Evolutionary conservation across 805 yeast species (phyloP).

Genomic region (Schizosaccharomyces lindneri): DNA sequence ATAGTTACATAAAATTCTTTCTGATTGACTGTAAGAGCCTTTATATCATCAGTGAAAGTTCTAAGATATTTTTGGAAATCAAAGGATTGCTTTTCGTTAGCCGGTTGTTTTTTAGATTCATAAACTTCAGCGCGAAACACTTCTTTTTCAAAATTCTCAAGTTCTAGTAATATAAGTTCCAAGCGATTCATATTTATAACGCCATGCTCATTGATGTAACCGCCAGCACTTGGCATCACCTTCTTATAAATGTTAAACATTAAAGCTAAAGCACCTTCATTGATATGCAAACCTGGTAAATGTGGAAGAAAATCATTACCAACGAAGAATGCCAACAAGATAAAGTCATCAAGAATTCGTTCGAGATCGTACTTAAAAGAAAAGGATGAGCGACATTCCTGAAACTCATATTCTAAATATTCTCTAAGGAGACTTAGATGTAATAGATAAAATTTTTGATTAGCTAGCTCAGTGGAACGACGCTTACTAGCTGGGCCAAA

Average conservation of each 20-base stretch:
- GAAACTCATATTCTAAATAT: slow-evolving; percentile 67
- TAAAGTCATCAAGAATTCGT: slow-evolving; percentile 72
- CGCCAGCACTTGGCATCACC: slow-evolving; percentile 46
- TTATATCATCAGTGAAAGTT: background rate
- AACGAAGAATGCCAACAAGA: slow-evolving; percentile 73
- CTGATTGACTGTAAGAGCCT: background rate
- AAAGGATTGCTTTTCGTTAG: background rate
- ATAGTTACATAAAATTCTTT: background rate
- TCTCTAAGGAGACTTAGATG: slow-evolving; percentile 78
- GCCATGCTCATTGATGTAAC: slow-evolving; percentile 68
- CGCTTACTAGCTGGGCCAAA: slow-evolving; percentile 30
- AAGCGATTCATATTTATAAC: slow-evolving; percentile 51
- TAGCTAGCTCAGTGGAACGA: slow-evolving; percentile 28
- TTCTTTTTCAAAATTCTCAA: slow-evolving; percentile 60
- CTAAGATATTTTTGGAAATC: background rate
- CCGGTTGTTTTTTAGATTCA: background rate
- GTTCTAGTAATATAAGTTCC: slow-evolving; percentile 45
- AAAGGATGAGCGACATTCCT: slow-evolving; percentile 36
- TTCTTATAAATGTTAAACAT: slow-evolving; percentile 70
- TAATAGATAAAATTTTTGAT: slow-evolving; percentile 57
- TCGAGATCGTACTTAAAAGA: slow-evolving; percentile 61
- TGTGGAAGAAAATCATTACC: slow-evolving; percentile 97
- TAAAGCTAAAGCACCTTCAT: slow-evolving; percentile 91
- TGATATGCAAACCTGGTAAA: slow-evolving; percentile 75
- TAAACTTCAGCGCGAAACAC: slow-evolving; percentile 52